These are phyloP conservation scores for Sutorius australiensis DNA, from an alignment of 768 basidiomycete species.

Conservation along the genomic window DNA sequence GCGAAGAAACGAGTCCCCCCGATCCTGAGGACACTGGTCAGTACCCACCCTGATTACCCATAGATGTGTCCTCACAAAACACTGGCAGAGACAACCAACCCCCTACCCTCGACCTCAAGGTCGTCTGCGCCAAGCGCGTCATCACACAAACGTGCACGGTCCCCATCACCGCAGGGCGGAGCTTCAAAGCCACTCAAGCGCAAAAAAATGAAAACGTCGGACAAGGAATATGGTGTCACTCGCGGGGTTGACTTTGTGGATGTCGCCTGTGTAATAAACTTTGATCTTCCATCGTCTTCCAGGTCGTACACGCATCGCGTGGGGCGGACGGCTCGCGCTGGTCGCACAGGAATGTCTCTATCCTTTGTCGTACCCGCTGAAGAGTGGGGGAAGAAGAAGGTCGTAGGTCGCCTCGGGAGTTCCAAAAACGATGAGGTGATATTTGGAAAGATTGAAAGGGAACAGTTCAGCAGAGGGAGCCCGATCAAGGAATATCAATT, in stretches of 20 bases:
- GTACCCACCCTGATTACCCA: slow-evolving; percentile 5
- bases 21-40: slow-evolving; percentile 29
- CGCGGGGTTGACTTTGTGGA: slow-evolving; percentile 97
- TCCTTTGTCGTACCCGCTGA: slow-evolving; percentile 77
- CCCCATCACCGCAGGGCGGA: slow-evolving; percentile 36
- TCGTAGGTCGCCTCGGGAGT: slow-evolving; percentile 63
- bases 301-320: slow-evolving; percentile 93
- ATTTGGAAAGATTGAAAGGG: slow-evolving; percentile 67
- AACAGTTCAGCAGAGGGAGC: slow-evolving; percentile 57
- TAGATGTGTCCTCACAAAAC: slow-evolving; percentile 29
- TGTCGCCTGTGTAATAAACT: slow-evolving; percentile 96
- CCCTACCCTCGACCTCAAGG: slow-evolving; percentile 15
- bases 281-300: slow-evolving; percentile 88
- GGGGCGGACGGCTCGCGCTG: slow-evolving; percentile 94
- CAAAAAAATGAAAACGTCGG: slow-evolving; percentile 47
- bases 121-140: slow-evolving; percentile 5
- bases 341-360: slow-evolving; percentile 85
- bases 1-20: slow-evolving; percentile 23
- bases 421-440: slow-evolving; percentile 68
- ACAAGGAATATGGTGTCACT: slow-evolving; percentile 89
- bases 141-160: slow-evolving; percentile 58
- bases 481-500: slow-evolving; percentile 86
- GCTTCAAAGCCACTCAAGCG: slow-evolving; percentile 46
- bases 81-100: slow-evolving; percentile 45
- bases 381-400: slow-evolving; percentile 71